Evolutionary conservation across 768 basidiomycete genomes (phyloP), one percentile per base, ranked within the genome.

Genomic region (Hygrophoropsis aurantiaca): DNA sequence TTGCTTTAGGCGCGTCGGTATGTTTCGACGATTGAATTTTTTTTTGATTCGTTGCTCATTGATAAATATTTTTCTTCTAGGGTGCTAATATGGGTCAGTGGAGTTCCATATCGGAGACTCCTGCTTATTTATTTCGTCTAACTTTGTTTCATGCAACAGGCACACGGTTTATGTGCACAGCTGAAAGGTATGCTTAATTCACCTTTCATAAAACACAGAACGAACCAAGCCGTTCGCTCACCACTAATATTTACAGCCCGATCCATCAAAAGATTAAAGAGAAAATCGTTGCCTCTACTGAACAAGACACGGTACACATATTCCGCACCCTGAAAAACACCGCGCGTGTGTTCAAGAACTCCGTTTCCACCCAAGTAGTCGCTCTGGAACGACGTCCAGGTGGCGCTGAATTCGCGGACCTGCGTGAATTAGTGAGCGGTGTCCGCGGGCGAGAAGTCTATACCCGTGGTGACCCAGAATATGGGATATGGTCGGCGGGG

Each of bases 211-310:
- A 9, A 16, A 26, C 8, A 19, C 13, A 45, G 34, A 21, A 25
- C 33, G 52, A 11, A 35, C 37, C 35, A 33, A 40, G 19, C 39
- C 23, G 15, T 36, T 10, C 23, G 25, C 21, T 26, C 40, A 27
- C 49, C 11, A 30, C 37, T n/a, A 19, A 11, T 21, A 6, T 20
- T 19, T 25, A n/a, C 43, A 88, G 88, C 45, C 84, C 89, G 11
- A 90, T 94, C 45, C 94, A 95, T 64, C 78, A 87, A 50, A 87
- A 82, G 52, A 90, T 97, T 76, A 97, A 97, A 64, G 77, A 93
- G 44, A 87, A 81, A 65, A 95, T 97, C 39, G 85, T 97, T 27
- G 74, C 79, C 11, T 85, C 91, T 11, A 82, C 78, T 1, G 94
- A 97, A 64, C 77, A 78, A 45, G 90, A 93, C 62, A 92, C 92